Evolutionary conservation across 345 rosid species (phyloP), one percentile per base, ranked within the genome.

Genomic region (Salix brachista): DNA sequence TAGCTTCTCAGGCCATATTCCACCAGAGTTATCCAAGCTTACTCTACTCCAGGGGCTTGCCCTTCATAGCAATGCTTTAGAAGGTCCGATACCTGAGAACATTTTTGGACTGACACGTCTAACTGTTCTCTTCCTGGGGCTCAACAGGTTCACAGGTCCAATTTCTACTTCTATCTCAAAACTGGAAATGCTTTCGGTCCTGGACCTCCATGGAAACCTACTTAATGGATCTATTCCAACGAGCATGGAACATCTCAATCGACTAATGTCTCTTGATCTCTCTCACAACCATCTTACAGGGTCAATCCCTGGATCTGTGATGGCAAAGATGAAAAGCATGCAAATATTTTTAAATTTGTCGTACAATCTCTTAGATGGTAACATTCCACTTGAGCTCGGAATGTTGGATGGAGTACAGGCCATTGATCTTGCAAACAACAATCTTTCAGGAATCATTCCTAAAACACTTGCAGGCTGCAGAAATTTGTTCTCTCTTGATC

Each of bases 351-450:
- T 94, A 60, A 92, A 94, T 88, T 77, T 94, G 23, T 92, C 98
- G 42, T 64, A 86, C 81, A 94, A 94, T 77, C 78, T 81, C 44
- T 72, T 94, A 67, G 75, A 80, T 5, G 98, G 97, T 75, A 48
- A 69, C 65, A 86, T 91, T 39, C 94, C 98, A 9, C 75, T 30
- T 25, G 94, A 91, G 87, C 86, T 94, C n/a, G 98, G 98, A 37
- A 83, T 16, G 84, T 70, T 92, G 79, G 84, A 85, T 79, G 90
- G 84, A 86, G 88, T 88, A 70, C 94, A 94, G 83, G 87, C 81
- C 74, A 92, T 94, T 76, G 96, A 94, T 82, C 78, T 94, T 72
- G 92, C 97, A 8, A 85, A 85, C 81, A 94, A 92, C 80, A 81
- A 84, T 42, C 82, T 92, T 18, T 86, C 91, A 23, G 98, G 98